Conservation (phyloP, 331 rosid genomes). For the Acacia concinna region DNA sequence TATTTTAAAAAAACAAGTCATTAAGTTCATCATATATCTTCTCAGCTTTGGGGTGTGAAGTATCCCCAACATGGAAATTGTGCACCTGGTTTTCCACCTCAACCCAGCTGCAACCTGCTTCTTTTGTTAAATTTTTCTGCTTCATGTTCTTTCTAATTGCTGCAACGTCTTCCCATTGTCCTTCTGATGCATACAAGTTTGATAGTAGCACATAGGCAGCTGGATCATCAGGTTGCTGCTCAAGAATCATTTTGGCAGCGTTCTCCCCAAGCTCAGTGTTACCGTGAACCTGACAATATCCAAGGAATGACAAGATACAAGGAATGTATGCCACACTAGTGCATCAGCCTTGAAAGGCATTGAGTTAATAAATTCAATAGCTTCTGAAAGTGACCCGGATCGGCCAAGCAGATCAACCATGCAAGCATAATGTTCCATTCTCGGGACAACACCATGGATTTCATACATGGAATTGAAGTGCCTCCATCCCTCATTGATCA, state of each 20-base stretch:
- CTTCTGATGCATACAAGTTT: conserved; percentile 54
- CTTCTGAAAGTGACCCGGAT: conserved; percentile 55
- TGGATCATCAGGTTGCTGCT: conserved; percentile 47
- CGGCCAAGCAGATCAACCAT: conserved; percentile 59
- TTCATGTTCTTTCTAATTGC: conserved; percentile 49
- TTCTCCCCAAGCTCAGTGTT: conserved; percentile 51
- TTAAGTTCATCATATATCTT: conserved; percentile 50
- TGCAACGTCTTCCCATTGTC: conserved; percentile 50
- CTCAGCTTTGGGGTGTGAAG: conserved; percentile 49
- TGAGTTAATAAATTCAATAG: conserved; percentile 40
- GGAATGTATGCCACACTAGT: conserved; percentile 57
- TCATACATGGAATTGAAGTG: conserved; percentile 44
- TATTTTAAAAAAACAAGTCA: conserved; percentile 40
- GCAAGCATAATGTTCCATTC: conserved; percentile 61
- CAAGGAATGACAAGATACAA: conserved; percentile 55
- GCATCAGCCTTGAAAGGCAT: conserved; percentile 54
- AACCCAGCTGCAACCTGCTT: conserved; percentile 54
- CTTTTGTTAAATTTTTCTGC: conserved; percentile 40
- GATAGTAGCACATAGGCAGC: conserved; percentile 50
- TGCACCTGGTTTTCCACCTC: conserved; percentile 50
- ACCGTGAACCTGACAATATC: conserved; percentile 49
- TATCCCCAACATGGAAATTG: conserved; percentile 53
- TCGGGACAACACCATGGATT: conserved; percentile 40
- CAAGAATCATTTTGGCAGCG: conserved; percentile 57
- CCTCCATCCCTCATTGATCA: conserved; percentile 52